phyloP scores from a whole-genome alignment of 768 basidiomycete species.

The Hemileccinum rubropunctum region DNA sequence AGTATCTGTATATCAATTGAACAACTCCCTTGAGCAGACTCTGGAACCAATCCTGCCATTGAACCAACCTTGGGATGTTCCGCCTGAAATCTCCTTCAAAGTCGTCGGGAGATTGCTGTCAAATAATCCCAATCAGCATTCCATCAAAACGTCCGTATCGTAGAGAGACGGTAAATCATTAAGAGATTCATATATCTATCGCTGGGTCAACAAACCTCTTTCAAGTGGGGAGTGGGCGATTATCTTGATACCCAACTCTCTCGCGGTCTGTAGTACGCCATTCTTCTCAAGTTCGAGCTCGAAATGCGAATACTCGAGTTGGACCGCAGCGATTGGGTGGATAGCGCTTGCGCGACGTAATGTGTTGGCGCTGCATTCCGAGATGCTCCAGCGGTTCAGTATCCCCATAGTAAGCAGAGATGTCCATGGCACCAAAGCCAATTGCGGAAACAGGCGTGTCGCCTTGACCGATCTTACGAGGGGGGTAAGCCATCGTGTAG shows the following conservation, averaged over 20 bases:
- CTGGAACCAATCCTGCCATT: too few species aligned
- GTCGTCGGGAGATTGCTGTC: slow-evolving; percentile 33
- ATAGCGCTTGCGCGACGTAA: slow-evolving; percentile 50
- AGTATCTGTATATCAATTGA: slow-evolving; percentile 20
- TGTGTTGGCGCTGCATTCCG: slow-evolving; percentile 45
- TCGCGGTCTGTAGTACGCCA: slow-evolving; percentile 39
- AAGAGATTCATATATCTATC: slow-evolving; percentile 37
- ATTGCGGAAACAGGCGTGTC: too few species aligned
- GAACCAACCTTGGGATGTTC: slow-evolving; percentile 23
- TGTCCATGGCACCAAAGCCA: too few species aligned
- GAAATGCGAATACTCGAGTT: slow-evolving; percentile 53
- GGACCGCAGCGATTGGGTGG: slow-evolving; percentile 49
- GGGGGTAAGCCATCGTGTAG: too few species aligned
- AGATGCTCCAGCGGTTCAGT: too few species aligned
- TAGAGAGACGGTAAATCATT: background rate
- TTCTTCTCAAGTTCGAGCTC: slow-evolving; percentile 47
- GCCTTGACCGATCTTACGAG: too few species aligned
- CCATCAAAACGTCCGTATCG: too few species aligned
- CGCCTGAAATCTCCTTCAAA: slow-evolving; percentile 30
- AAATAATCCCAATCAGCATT: background rate
- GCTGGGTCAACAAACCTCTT: slow-evolving; percentile 47
- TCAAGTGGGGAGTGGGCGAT: slow-evolving; percentile 54
- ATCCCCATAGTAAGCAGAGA: too few species aligned
- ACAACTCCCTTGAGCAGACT: background rate
- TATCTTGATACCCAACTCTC: slow-evolving; percentile 49